Evolutionary conservation across 305 asterid species (phyloP), one percentile per base, ranked within the genome.

Genomic region (Solanum chacoense): DNA sequence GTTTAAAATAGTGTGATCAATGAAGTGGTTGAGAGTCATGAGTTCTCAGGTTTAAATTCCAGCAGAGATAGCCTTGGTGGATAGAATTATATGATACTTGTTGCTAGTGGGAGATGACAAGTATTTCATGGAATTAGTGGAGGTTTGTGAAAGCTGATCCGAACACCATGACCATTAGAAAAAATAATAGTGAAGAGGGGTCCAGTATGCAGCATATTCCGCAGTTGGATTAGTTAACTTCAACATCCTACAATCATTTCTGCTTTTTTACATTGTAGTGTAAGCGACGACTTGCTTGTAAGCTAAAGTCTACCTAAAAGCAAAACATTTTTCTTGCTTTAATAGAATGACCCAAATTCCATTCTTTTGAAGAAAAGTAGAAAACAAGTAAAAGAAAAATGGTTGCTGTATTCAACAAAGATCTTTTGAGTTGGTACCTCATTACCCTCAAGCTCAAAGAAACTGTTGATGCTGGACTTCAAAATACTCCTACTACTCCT

Each of bases 331-430:
- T 83, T 45, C 73, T 83, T 45, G 71, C 71, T 83, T 29, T 80
- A 16, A 81, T 42, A 5, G 37, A 42, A 42, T 16, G 26, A 42
- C 4, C 71, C 14, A 79, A 79, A 79, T 24, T 38, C 65, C 38
- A 78, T 31, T 87, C 67, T 37, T 86, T 73, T 63, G 55, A 34
- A 26, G 86, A 88, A 78, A 87, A 20, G 87, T 40, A 50, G 50
- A 20, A 42, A 79, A 34, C 35, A 85, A 81, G 85, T 42, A 84
- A 80, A 73, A 38, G 28, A 32, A 55, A 55, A 55, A 50, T 95
- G 98, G 99, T 95, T 77, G 96, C 95, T 72, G 95, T 95, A 8
- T 95, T 95, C 95, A 94, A 94, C 96, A 95, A 95, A 89, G 95
- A 96, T 90, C 94, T 94, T 16, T 88, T 96, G 88, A 94, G 96